Evolutionary conservation across 75 land plant species (phyloP).

Genomic region (Cunninghamia lanceolata): DNA sequence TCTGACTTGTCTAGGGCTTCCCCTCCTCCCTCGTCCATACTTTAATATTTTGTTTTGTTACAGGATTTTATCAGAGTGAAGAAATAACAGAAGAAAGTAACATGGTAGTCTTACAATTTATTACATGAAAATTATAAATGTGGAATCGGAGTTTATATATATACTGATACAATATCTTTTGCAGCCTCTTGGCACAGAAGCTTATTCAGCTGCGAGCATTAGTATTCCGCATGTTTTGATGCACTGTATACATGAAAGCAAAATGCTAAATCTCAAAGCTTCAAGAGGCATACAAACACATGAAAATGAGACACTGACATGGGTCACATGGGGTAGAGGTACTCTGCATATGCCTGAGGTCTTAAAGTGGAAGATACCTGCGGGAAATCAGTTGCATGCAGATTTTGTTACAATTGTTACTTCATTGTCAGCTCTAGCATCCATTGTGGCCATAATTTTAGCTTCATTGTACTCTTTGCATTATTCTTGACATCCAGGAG

Average conservation of each 20-base stretch:
- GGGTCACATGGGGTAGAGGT: background rate
- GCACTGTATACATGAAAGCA: background rate
- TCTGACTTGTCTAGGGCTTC: background rate
- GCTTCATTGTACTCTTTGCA: conserved; percentile 1
- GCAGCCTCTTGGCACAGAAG: conserved; percentile 7
- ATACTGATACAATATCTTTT: background rate
- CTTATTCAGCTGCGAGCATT: conserved; percentile 5
- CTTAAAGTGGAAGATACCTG: background rate
- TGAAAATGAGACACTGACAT: background rate
- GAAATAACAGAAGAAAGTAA: background rate
- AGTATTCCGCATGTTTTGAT: conserved; percentile 6
- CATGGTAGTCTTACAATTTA: background rate
- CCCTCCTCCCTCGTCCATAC: background rate
- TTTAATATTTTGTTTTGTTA: background rate
- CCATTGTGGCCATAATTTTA: background rate
- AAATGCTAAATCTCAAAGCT: background rate
- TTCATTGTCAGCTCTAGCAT: conserved; percentile 2
- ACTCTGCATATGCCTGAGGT: background rate
- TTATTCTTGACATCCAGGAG: background rate
- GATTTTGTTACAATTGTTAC: background rate
- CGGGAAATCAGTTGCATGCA: conserved; percentile 9
- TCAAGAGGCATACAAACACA: background rate
- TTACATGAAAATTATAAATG: background rate
- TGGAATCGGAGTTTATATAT: background rate
- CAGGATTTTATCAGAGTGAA: background rate